Evolutionary conservation across 2,329 filamentous ascomycete species (phyloP).

Genomic region (Magnaporthales sp.): DNA sequence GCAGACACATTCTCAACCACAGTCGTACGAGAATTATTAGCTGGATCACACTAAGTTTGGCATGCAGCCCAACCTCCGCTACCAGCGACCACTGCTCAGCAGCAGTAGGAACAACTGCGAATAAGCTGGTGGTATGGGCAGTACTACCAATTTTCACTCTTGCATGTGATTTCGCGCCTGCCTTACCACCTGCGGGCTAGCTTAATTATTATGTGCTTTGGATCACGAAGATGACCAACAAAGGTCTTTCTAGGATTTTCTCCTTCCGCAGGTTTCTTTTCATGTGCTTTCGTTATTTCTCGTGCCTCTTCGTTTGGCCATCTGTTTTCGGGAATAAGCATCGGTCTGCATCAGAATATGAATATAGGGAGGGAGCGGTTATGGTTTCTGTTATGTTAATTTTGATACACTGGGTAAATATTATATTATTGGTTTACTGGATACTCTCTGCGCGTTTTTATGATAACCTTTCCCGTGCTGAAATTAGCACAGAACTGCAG

Average conservation of each 20-base stretch:
- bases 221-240: neutral
- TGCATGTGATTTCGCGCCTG: neutral
- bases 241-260: neutral
- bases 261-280: neutral
- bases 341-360: slow-evolving; percentile 2
- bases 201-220: neutral
- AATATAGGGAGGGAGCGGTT: neutral
- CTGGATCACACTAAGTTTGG: no score
- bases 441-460: no score
- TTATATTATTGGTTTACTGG: neutral
- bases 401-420: neutral
- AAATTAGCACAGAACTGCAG: no score
- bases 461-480: no score
- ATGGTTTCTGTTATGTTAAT: neutral
- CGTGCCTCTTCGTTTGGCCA: neutral
- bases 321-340: neutral
- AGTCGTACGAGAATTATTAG: slow-evolving; percentile 5
- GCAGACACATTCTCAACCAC: slow-evolving; percentile 2
- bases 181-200: neutral
- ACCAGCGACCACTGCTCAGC: no score
- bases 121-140: no score
- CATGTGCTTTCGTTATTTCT: neutral
- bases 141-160: neutral
- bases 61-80: no score
- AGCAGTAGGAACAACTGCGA: neutral